Percentiles rank a stretch among this genome's conserved stretches.
phyloP scores from a whole-genome alignment of 495 filamentous ascomycete species.

The Daldinia concentrica region DNA sequence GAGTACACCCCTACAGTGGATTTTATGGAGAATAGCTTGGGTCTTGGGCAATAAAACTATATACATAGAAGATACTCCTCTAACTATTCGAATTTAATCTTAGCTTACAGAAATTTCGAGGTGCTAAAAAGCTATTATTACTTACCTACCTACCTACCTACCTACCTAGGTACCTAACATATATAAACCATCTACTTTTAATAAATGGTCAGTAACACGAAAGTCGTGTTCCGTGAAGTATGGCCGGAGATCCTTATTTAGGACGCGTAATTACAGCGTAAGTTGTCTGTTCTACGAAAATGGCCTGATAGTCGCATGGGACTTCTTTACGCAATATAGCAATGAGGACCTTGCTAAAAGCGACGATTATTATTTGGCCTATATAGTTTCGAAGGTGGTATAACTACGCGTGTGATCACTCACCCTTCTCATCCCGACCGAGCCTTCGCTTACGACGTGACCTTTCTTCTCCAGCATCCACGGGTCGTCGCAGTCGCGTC shows the following conservation, averaged over 20 bases:
- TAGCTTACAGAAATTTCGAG: neutral
- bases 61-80: neutral
- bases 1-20: neutral
- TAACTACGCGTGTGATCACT: constrained; percentile 40
- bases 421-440: constrained; percentile 43
- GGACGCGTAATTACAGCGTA: constrained; percentile 40
- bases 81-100: neutral
- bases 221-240: neutral
- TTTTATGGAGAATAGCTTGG: neutral
- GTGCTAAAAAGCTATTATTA: neutral
- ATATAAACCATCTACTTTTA: neutral
- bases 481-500: constrained; percentile 43
- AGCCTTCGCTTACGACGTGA: constrained; percentile 53
- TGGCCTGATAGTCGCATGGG: neutral
- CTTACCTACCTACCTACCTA: no score
- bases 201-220: neutral
- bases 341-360: constrained; percentile 15
- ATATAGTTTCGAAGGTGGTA: constrained; percentile 48
- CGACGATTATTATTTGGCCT: constrained; percentile 20
- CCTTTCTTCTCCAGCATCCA: constrained; percentile 48
- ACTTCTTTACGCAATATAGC: neutral
- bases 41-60: neutral
- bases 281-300: constrained; percentile 10
- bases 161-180: no score
- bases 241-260: constrained; percentile 34